Evolutionary conservation across 768 basidiomycete genomes (phyloP), one percentile per base, ranked within the genome.

Genomic region (Hydnomerulius pinastri): DNA sequence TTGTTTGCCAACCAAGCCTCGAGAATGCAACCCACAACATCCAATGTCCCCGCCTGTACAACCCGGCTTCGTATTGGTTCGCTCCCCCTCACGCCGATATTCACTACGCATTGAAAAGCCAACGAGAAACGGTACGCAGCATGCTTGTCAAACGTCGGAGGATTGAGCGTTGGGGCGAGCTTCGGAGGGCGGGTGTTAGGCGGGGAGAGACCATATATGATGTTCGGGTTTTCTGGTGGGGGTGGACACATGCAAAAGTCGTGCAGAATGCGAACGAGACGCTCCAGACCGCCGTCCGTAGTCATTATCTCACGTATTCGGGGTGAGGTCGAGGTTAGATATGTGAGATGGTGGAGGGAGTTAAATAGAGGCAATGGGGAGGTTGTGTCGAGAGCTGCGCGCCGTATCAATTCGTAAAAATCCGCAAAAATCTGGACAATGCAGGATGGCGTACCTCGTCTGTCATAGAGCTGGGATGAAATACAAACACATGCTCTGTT

Each of bases 221-320:
- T 57, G 24, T 85, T 75, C 1, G 87, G 85, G 61, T 87, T 88
- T 59, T 90, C 88, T 36, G 88, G 89, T 0, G 86, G 86, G 1
- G 91, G 89, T 1, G 91, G 90, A 54, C 79, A 84, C 20, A 91
- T 70, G 68, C 92, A 93, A 60, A 91, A 92, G 54, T 94, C 90
- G 61, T 89, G 89, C 9, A 96, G 77, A 55, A 99, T 92, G 50
- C 90, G 83, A 12, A 98, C 90, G 25, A 99, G 86, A 12, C 96
- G 87, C 65, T 99, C 97, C 15, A 99, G 83, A 1, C 97, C 97
- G 40, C 97, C 97, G 63, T 98, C 96, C 80, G 90, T 86, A 24
- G 94, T 96, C 82, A 99, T 90, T 60, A 97, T 98, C 72, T 99
- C 97, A 51, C 96, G 87, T 72, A 99, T 98, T 47, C 94, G 85